Conservation (phyloP, 495 filamentous ascomycete species). For the Podospora fimiseda region DNA sequence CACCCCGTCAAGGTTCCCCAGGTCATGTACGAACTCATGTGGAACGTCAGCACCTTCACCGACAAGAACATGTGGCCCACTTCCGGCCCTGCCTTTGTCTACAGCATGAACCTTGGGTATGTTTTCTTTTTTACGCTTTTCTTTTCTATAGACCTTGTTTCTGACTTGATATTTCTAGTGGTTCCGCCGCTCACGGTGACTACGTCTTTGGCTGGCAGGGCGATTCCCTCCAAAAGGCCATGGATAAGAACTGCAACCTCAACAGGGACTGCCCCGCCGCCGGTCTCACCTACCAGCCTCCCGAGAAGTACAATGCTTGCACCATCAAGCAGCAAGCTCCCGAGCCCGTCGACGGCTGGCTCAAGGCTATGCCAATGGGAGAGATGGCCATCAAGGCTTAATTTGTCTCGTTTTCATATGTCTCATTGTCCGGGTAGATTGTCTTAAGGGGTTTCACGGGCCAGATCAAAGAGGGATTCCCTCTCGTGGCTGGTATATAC, state of each 20-base stretch:
- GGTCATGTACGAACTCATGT: slow-evolving; percentile 67
- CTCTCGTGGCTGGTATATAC: no score
- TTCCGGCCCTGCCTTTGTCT: slow-evolving; percentile 49
- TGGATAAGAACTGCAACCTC: slow-evolving; percentile 54
- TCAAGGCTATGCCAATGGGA: slow-evolving; percentile 46
- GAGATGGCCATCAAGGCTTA: slow-evolving; percentile 48
- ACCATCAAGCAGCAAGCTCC: slow-evolving; percentile 42
- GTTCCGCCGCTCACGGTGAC: slow-evolving; percentile 59
- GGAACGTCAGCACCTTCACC: slow-evolving; percentile 50
- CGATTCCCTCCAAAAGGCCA: slow-evolving; percentile 54
- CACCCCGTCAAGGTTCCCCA: slow-evolving; percentile 61
- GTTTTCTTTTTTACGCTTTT: slow-evolving; percentile 9
- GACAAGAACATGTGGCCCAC: slow-evolving; percentile 50
- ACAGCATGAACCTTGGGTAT: slow-evolving; percentile 46
- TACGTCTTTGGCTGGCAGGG: slow-evolving; percentile 77
- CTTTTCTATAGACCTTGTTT: background rate
- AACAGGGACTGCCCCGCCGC: slow-evolving; percentile 43
- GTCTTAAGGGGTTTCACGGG: no score
- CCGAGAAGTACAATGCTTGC: slow-evolving; percentile 43
- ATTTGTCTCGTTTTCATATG: background rate
- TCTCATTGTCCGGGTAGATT: no score
- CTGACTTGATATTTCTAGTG: slow-evolving; percentile 18
- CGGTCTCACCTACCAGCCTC: slow-evolving; percentile 38
- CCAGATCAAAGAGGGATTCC: no score
- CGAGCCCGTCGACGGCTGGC: slow-evolving; percentile 47